Evolutionary conservation across 345 rosid species (phyloP), one percentile per base, ranked within the genome.

Genomic region (Salix koriyanagi): DNA sequence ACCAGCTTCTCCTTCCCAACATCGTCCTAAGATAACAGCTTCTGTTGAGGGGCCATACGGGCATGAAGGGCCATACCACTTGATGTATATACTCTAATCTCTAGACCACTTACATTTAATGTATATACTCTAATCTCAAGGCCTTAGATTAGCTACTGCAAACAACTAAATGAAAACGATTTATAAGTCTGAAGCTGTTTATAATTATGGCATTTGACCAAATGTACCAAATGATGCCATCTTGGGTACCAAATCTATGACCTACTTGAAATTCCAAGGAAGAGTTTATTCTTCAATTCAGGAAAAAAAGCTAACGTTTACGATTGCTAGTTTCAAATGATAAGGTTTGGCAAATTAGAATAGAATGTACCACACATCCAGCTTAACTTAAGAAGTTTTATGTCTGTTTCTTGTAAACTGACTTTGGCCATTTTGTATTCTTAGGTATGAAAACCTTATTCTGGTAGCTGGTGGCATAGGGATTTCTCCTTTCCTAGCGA

Each of bases 391-490:
- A 21, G 28, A 26, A 21, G 28, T n/a, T 26, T 11, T 41, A 62
- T n/a, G 15, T 62, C 7, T 32, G 4, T 41, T 72, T 2, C 39
- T 73, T 48, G 61, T 72, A n/a, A 36, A 15, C 32, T 81, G 26
- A 76, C 21, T 21, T 19, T 41, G 7, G 46, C 21, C 34, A 25
- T 58, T 70, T 48, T 78, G 12, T 44, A 83, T 58, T 77, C 23
- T 30, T 79, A 94, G 97, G 89, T 93, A 93, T 26, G 93, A 93
- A 79, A 89, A 90, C 88, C 87, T 95, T 56, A 77, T 95, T 62
- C 81, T 95, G 76, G 94, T 95, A 19, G 99, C 97, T 2, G 99
- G 99, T 73, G 97, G 99, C 64, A 93, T 91, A 46, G 99, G 97
- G 48, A 90, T 95, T 77, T 89, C 97, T 21, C 99, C 99, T 0